Conservation (phyloP, 179 eudicot genomes). For the Silene coronaria region DNA sequence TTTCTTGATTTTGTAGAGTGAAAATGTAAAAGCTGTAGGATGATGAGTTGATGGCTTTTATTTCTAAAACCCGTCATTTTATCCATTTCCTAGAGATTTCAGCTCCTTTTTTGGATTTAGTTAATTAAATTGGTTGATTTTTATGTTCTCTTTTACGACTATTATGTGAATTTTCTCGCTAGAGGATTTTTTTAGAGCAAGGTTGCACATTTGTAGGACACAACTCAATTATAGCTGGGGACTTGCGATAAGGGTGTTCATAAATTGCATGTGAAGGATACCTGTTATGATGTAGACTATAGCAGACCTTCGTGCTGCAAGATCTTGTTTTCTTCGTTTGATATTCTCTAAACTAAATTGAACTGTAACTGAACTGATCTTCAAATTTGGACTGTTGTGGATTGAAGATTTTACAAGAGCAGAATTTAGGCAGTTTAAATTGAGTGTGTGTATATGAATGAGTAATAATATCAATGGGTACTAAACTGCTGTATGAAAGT, state of each 20-base stretch:
- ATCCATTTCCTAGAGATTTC: not conserved
- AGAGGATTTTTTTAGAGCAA: not conserved
- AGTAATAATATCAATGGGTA: not conserved
- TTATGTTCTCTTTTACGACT: not conserved
- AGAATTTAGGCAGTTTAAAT: too few relatives aligned
- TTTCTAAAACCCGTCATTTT: not conserved
- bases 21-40: not conserved
- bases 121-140: not conserved
- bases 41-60: not conserved
- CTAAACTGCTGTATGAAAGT: not conserved
- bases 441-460: not conserved
- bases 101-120: not conserved
- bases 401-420: too few relatives aligned
- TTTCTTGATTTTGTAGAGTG: not conserved
- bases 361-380: not conserved
- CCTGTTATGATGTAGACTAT: not conserved
- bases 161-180: not conserved
- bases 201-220: constrained; percentile 3
- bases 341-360: not conserved
- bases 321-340: not conserved
- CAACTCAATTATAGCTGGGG: not conserved
- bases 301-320: not conserved
- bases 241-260: not conserved
- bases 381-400: not conserved
- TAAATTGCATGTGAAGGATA: not conserved